phyloP scores from a whole-genome alignment of 2,329 filamentous ascomycete species.

The Diaporthe amygdali region DNA sequence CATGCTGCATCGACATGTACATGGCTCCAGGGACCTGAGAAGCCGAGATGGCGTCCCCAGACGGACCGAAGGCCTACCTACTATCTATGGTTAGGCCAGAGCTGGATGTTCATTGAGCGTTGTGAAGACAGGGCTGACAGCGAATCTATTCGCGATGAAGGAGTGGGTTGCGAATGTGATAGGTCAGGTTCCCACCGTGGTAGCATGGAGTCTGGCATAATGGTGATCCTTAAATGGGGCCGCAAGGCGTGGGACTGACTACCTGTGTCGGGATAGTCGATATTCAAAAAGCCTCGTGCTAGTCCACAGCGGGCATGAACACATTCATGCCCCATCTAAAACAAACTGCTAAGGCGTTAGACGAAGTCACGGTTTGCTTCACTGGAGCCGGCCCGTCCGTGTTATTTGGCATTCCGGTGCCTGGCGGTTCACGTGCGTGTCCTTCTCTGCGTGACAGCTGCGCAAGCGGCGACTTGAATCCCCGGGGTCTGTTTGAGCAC shows the following conservation, averaged over 20 bases:
- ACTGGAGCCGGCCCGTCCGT: neutral
- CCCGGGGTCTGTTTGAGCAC: conserved; percentile 2
- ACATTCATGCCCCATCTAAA: neutral
- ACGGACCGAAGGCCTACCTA: neutral
- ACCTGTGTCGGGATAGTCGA: neutral
- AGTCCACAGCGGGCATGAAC: neutral
- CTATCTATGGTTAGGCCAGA: neutral
- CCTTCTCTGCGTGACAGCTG: neutral
- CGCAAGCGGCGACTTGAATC: neutral
- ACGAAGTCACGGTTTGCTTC: neutral
- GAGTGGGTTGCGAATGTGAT: neutral
- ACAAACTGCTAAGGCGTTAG: neutral
- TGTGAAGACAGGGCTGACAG: conserved; percentile 3
- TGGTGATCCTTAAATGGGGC: conserved; percentile 6
- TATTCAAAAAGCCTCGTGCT: neutral
- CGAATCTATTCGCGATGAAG: conserved; percentile 10
- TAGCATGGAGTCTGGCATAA: neutral
- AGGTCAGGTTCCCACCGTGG: neutral
- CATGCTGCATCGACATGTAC: neutral
- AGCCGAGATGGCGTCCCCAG: neutral
- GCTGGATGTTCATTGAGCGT: neutral
- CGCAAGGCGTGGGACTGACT: neutral
- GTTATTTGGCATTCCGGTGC: neutral
- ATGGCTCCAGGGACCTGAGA: neutral
- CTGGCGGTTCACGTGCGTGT: conserved; percentile 7